Evolutionary conservation across 1,139 yeast genomes (phyloP).

Genomic region (Taphrina deformans): DNA sequence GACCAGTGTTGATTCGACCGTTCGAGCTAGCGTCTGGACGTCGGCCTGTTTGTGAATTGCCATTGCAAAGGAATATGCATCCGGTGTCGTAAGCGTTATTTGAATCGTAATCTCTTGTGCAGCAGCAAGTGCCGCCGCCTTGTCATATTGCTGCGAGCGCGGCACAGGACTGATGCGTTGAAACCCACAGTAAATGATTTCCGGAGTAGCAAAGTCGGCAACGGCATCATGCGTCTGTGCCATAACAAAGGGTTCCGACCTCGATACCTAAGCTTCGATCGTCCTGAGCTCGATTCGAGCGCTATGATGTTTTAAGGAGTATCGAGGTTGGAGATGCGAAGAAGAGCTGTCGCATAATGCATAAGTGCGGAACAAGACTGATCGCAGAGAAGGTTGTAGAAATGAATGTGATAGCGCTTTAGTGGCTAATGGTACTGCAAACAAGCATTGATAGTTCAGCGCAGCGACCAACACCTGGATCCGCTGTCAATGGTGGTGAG

Average conservation of each 20-base stretch:
- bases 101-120: not conserved
- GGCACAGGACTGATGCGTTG: conserved; percentile 18
- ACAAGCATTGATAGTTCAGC: no score
- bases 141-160: not conserved
- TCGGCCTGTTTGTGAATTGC: conserved; percentile 27
- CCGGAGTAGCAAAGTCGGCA: conserved; percentile 3
- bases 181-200: conserved; percentile 27
- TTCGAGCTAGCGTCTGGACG: conserved; percentile 22
- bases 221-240: not conserved
- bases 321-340: not conserved
- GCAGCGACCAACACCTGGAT: no score
- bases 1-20: conserved; percentile 6
- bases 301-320: not conserved
- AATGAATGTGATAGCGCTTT: no score
- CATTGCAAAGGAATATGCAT: not conserved
- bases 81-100: not conserved
- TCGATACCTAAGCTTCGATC: not conserved
- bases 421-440: no score
- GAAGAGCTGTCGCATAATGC: not conserved
- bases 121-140: not conserved
- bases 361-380: no score
- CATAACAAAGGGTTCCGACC: not conserved
- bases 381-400: no score
- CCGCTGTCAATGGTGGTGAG: no score
- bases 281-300: not conserved